Conservation (phyloP, 2,329 filamentous ascomycete genomes). For the Aureobasidium leucospermi region DNA sequence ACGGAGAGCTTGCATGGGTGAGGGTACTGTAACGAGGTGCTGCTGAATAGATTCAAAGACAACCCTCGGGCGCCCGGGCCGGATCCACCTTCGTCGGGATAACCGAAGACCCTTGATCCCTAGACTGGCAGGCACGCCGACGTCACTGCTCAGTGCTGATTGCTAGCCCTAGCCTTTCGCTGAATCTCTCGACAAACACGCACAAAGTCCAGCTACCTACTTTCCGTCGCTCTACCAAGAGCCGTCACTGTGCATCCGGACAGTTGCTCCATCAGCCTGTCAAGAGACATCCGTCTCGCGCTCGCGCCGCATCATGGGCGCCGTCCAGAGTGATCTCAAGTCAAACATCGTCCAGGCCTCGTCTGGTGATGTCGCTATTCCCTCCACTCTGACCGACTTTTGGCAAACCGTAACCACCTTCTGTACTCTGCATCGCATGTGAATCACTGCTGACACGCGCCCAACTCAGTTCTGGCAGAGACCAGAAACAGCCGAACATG, state of each 20-base stretch:
- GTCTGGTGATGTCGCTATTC: constrained; percentile 14
- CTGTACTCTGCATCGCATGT: not conserved
- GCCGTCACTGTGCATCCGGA: not conserved
- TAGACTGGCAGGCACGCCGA: not conserved
- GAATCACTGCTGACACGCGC: not conserved
- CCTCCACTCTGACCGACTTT: constrained; percentile 14
- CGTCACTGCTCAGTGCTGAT: not conserved
- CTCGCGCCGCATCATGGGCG: constrained; percentile 15
- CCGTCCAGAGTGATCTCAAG: constrained; percentile 19
- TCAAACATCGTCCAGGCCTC: constrained; percentile 19
- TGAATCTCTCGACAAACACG: not conserved
- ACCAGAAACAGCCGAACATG: constrained; percentile 88
- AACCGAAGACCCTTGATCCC: too few relatives aligned
- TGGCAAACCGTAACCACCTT: constrained; percentile 15
- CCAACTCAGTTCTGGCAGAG: constrained; percentile 81
- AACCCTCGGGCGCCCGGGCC: too few relatives aligned
- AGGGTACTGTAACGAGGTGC: too few relatives aligned
- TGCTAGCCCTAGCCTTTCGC: not conserved
- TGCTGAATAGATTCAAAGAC: too few relatives aligned
- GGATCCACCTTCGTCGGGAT: too few relatives aligned
- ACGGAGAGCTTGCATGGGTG: too few relatives aligned
- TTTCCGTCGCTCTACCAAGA: not conserved
- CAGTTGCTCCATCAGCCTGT: not conserved
- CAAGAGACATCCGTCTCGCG: not conserved
- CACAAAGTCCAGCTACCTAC: too few relatives aligned